Conservation (phyloP, 768 basidiomycete genomes). For the Pseudohyphozyma bogoriensis region DNA sequence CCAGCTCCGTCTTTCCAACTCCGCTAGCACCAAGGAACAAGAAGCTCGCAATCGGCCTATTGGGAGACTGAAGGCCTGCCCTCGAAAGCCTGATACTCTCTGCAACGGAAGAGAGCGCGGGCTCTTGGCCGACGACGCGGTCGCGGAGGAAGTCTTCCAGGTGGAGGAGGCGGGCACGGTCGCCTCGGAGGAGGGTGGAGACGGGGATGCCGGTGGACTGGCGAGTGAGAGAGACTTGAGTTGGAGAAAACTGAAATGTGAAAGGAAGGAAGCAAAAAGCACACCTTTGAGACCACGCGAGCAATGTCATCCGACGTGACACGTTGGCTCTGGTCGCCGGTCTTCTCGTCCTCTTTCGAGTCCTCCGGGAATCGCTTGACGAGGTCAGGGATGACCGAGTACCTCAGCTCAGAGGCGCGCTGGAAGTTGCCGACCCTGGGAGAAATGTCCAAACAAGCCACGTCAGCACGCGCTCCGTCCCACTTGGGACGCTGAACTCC, state of each 20-base stretch:
- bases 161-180: conserved; percentile 68
- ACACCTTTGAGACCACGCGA: conserved; percentile 66
- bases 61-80: conserved; percentile 77
- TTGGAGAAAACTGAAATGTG: conserved; percentile 22
- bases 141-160: conserved; percentile 72
- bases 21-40: conserved; percentile 57
- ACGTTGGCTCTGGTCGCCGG: conserved; percentile 49
- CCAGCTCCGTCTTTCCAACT: conserved; percentile 66
- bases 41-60: conserved; percentile 81
- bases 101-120: conserved; percentile 71
- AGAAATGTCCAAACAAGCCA: too few relatives aligned
- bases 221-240: conserved; percentile 51
- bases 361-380: conserved; percentile 45
- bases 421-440: conserved; percentile 33
- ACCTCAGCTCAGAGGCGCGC: conserved; percentile 67
- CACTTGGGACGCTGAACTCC: too few relatives aligned
- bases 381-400: conserved; percentile 67
- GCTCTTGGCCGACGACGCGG: conserved; percentile 83
- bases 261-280: too few relatives aligned
- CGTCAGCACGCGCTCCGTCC: background rate
- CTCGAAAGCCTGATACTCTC: conserved; percentile 88
- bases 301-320: conserved; percentile 62
- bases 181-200: conserved; percentile 35
- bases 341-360: conserved; percentile 59
- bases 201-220: conserved; percentile 90